A percentile compares a stretch with the other conserved stretches of the same genome.
phyloP scores from a whole-genome alignment of 208 protist species.

The Leishmania aethiopica region DNA sequence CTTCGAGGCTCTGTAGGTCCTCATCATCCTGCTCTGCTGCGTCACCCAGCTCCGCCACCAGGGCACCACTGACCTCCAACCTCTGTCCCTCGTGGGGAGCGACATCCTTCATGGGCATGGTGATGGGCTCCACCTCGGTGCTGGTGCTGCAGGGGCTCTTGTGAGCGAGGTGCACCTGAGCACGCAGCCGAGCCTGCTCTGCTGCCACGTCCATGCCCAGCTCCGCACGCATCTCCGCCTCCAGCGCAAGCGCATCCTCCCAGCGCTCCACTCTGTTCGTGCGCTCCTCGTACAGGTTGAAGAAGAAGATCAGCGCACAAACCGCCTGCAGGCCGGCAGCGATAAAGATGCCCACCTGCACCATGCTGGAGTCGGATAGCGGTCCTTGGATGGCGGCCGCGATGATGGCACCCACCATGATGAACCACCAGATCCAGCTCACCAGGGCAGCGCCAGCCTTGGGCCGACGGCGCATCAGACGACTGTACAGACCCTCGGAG shows the following conservation, averaged over 20 bases:
- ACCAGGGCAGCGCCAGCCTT: slow-evolving; percentile 49
- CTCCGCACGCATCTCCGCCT: slow-evolving; percentile 33
- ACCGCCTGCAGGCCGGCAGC: slow-evolving; percentile 52
- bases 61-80: neutral
- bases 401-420: slow-evolving; percentile 51
- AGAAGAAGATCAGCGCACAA: slow-evolving; percentile 46
- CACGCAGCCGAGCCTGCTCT: slow-evolving; percentile 14
- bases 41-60: slow-evolving; percentile 11
- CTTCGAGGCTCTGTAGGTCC: slow-evolving; percentile 7
- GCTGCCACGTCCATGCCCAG: slow-evolving; percentile 19
- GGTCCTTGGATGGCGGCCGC: slow-evolving; percentile 52
- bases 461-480: slow-evolving; percentile 56
- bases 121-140: neutral
- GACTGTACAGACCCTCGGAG: slow-evolving; percentile 75
- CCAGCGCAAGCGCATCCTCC: slow-evolving; percentile 39
- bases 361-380: slow-evolving; percentile 44
- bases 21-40: neutral
- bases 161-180: neutral
- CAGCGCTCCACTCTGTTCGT: slow-evolving; percentile 53
- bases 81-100: neutral
- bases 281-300: slow-evolving; percentile 70
- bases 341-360: slow-evolving; percentile 50
- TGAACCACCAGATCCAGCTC: slow-evolving; percentile 71
- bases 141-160: neutral
- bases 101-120: neutral